Base-by-base conservation (phyloP, 768 basidiomycete species). In the Plicaturopsis crispa region DNA sequence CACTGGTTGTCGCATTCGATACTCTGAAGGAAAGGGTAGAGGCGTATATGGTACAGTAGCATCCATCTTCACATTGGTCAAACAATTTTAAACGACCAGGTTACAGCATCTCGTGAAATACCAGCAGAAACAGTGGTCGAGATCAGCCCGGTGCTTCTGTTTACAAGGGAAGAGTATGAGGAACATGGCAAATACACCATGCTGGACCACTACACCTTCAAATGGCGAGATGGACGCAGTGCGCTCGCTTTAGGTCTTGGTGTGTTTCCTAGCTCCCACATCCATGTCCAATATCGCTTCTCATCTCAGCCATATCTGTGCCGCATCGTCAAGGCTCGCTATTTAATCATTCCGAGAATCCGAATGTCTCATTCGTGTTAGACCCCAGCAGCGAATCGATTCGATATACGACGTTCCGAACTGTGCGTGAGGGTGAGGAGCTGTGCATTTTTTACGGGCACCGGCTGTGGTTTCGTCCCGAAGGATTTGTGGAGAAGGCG, bases 81-180 rank as follows among this genome's bases (percentile, higher is more conserved):
- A 2, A 8, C 24, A 0, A 23, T n/a, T 24, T 11, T 18, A 4
- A 24, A 42, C 34, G 24, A 38, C 6, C 3, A 14, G 13, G 22
- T 12, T 31, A 23, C 41, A 77, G 76, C 85, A 16, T 63, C 72
- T 6, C 60, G 61, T 13, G 46, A 8, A 22, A 78, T 91, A 43
- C 67, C 79, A 14, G 59, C 69, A 8, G 67, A 73, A 10, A 81
- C 82, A 0, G 48, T 84, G n/a, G 54, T 97, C 43, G 93, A 96
- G 57, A 73, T 80, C 48, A 84, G 84, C 45, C 92, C 93, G 2
- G 86, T 89, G 14, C 62, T 94, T n/a, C 63, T 94, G 8, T 75
- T 93, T 50, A 55, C 64, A 4, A 68, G 70, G 40, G 66, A 75
- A 18, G 88, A 92, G 60, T 92, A 90, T 48, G 66, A 73, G 32